phyloP scores from a whole-genome alignment of 768 basidiomycete species.

The Brasilioporus rufonigricans region DNA sequence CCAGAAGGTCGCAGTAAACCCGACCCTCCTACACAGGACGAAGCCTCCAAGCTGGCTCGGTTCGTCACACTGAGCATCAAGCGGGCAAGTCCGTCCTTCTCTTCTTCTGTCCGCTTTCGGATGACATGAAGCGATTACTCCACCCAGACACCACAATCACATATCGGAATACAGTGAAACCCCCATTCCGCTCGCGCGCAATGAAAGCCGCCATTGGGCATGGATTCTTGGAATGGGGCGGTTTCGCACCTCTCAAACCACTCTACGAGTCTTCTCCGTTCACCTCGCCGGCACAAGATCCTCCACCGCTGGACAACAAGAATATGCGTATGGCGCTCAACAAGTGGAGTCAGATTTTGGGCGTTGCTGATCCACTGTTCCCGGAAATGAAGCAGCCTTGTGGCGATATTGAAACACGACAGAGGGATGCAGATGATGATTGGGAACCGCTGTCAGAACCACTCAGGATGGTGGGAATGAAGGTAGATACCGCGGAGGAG shows the following conservation, averaged over 20 bases:
- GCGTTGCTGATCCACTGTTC: conserved; percentile 31
- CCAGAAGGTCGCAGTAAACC: conserved; percentile 7
- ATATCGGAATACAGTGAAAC: conserved; percentile 22
- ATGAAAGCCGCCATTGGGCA: conserved; percentile 31
- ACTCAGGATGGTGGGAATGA: not conserved
- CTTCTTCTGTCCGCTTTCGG: not conserved
- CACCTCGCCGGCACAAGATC: conserved; percentile 13
- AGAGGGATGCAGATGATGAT: not conserved
- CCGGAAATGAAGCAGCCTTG: conserved; percentile 25
- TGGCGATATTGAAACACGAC: conserved; percentile 1
- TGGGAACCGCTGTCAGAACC: conserved; percentile 30
- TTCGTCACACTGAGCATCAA: conserved; percentile 16
- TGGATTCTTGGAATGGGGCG: conserved; percentile 33
- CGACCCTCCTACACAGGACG: not conserved
- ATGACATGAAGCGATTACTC: not conserved
- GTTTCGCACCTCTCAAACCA: conserved; percentile 30
- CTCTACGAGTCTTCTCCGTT: conserved; percentile 31
- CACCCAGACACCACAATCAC: conserved; percentile 16
- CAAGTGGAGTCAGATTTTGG: conserved; percentile 35
- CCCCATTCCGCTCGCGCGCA: conserved; percentile 28
- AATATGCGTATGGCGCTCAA: conserved; percentile 33
- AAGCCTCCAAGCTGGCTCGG: conserved; percentile 3
- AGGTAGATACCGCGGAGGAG: not conserved
- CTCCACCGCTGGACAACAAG: conserved; percentile 15
- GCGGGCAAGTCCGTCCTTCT: conserved; percentile 25